A percentile compares a stretch with the other conserved stretches of the same genome.
Evolutionary conservation across 139 green algal species (phyloP).

Genomic region (Astrephomene gubernaculifera): DNA sequence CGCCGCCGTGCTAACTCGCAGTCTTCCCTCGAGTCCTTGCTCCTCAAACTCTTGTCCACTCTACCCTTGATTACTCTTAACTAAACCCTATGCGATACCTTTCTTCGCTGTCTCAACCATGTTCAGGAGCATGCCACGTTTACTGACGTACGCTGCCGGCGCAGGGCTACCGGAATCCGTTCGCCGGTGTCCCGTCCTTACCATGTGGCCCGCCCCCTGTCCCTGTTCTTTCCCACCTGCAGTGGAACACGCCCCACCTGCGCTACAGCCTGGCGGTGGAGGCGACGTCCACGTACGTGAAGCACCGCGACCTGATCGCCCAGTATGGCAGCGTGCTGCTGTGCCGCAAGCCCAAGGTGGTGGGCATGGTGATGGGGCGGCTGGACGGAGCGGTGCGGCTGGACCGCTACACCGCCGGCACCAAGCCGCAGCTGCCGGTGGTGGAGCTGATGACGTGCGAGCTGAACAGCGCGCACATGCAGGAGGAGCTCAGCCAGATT

Average conservation of each 20-base stretch:
- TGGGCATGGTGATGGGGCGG: conserved; percentile 23
- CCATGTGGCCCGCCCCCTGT: too few species aligned
- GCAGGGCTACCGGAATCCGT: too few species aligned
- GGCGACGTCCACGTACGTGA: conserved; percentile 15
- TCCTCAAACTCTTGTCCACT: too few species aligned
- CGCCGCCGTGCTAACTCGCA: too few species aligned
- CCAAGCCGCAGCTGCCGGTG: conserved; percentile 37
- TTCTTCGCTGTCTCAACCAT: too few species aligned
- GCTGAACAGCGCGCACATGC: conserved; percentile 39
- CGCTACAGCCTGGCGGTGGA: conserved; percentile 31
- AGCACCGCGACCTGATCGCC: conserved; percentile 23
- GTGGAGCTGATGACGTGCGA: conserved; percentile 36
- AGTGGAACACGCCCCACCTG: conserved; percentile 25
- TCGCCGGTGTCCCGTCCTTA: too few species aligned
- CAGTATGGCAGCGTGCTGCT: conserved; percentile 36
- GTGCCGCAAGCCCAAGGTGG: conserved; percentile 40
- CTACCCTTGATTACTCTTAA: too few species aligned
- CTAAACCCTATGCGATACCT: too few species aligned
- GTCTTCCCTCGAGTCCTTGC: too few species aligned
- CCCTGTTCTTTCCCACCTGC: neutral
- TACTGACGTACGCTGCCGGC: too few species aligned
- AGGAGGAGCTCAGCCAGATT: conserved; percentile 1
- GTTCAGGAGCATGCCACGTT: too few species aligned
- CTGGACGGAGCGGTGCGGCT: conserved; percentile 39
- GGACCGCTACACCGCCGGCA: conserved; percentile 24